Evolutionary conservation across 345 rosid genomes (phyloP).

Genomic region (Diplotaxis tenuifolia): DNA sequence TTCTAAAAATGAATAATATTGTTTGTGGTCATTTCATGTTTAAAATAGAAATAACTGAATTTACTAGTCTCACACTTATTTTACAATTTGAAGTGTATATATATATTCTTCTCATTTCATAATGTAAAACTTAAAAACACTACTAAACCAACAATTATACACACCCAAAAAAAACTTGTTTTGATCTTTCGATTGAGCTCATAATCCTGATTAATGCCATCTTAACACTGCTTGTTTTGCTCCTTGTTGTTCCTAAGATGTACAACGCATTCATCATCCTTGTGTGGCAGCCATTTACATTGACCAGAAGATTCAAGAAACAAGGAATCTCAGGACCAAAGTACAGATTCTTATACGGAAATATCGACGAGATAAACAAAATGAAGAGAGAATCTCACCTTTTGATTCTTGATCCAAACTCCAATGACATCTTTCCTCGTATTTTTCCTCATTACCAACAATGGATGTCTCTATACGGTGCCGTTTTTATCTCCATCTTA

Average conservation of each 20-base stretch:
- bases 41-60: background rate
- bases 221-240: background rate
- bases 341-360: background rate
- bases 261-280: background rate
- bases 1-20: background rate
- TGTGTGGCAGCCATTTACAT: slow-evolving; percentile 24
- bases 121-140: background rate
- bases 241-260: background rate
- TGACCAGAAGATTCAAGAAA: slow-evolving; percentile 23
- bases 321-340: slow-evolving; percentile 32
- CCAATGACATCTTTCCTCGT: background rate
- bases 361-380: background rate
- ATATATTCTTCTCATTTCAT: background rate
- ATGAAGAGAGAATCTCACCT: background rate
- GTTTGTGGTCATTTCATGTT: background rate
- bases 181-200: slow-evolving; percentile 15
- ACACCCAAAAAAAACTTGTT: background rate
- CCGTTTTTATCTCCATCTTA: background rate
- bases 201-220: background rate
- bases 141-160: background rate
- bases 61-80: background rate
- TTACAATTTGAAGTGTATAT: background rate
- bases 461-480: background rate
- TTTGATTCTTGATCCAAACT: background rate
- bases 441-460: background rate